Evolutionary conservation across 306 rosid genomes (phyloP), one percentile per base, ranked within the genome.

Genomic region (Prinsepia uniflora): DNA sequence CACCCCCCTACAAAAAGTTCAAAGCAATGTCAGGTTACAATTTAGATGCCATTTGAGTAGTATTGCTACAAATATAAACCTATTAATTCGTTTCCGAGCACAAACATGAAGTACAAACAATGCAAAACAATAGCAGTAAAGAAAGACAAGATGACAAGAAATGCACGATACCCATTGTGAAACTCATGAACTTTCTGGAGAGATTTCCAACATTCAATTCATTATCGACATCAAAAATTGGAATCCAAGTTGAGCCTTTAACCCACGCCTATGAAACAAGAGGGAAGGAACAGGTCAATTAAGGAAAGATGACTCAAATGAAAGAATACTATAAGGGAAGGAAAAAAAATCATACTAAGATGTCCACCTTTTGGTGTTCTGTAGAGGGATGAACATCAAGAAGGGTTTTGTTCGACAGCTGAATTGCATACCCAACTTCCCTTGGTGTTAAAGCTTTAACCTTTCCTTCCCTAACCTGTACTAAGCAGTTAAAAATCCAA

Each of bases 341-440:
- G 18, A 41, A 64, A 41, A 44, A 50, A 55, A 10, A 67, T 40
- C 13, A 67, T 44, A 60, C 79, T 60, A 75, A 78, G 82, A 10
- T 13, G 45, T 20, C 59, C 17, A 84, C 99, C 99, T 89, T 94
- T 52, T 80, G 47, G 81, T 78, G 95, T 65, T 94, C 99, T 71
- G 80, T 83, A 9, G 99, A 83, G 59, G 97, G 99, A 47, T 92
- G 97, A 65, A 90, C 97, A 86, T 94, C 97, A 49, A 94, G 92
- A 75, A 94, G 83, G 79, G 95, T 83, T 79, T 87, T 89, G 86
- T 85, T 86, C 56, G 96, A 89, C 78, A 94, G 96, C 77, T 89
- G 97, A 83, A 87, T 84, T 44, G 99, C 96, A 75, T 89, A 94
- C 22, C 96, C 99, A 71, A 96, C 92, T 89, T 90, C 97, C 81